Percentiles rank a stretch among this genome's conserved stretches.
Conservation (phyloP, 768 basidiomycete genomes). For the Boletus pseudo-olivaceus region DNA sequence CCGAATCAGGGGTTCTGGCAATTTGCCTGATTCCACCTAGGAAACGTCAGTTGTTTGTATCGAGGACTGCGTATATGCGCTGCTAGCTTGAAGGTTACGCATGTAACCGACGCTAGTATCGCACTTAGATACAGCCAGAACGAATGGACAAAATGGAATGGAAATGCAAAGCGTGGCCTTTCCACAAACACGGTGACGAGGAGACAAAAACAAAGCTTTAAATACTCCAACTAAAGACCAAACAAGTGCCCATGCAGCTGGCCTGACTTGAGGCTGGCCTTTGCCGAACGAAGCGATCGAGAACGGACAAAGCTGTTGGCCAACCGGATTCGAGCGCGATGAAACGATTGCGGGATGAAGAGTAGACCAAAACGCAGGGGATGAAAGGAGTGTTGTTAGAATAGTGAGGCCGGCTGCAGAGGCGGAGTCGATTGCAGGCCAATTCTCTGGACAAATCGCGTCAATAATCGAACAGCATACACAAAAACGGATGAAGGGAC, state of each 20-base stretch:
- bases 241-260: constrained; percentile 65
- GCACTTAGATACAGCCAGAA: background rate
- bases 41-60: constrained; percentile 10
- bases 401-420: background rate
- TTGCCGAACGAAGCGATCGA: constrained; percentile 43
- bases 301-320: constrained; percentile 27
- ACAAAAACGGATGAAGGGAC: background rate
- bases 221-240: constrained; percentile 37
- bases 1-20: constrained; percentile 35
- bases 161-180: background rate
- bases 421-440: constrained; percentile 2
- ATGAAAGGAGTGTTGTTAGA: constrained; percentile 15
- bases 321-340: constrained; percentile 25
- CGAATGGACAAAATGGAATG: background rate
- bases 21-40: constrained; percentile 15
- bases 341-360: constrained; percentile 49
- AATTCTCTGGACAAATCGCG: constrained; percentile 12
- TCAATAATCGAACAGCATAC: background rate
- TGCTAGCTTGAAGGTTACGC: background rate
- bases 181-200: background rate
- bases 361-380: constrained; percentile 56
- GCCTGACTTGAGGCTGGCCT: constrained; percentile 68
- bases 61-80: too few relatives aligned
- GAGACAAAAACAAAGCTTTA: constrained; percentile 38
- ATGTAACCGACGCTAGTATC: background rate